Percentiles rank a stretch among this genome's conserved stretches.
phyloP scores from a whole-genome alignment of 306 rosid species.

The Vachellia pachyceras region DNA sequence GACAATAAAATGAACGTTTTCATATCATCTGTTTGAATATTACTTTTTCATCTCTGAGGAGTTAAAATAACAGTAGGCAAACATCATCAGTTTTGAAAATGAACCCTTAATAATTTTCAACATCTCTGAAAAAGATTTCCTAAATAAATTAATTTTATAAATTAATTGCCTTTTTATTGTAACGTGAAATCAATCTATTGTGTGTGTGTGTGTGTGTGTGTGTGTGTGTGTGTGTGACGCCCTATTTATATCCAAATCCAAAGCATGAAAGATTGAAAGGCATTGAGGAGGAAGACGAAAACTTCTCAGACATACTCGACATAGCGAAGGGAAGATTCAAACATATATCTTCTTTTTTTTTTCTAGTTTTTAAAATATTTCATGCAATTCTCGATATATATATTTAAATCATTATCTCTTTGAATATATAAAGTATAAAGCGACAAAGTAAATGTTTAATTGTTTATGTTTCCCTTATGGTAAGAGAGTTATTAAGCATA shows the following conservation, averaged over 20 bases:
- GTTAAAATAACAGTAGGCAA: no score
- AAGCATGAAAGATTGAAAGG: neutral
- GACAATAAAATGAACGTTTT: no score
- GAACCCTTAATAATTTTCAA: no score
- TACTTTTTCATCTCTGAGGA: no score
- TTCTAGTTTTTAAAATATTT: neutral
- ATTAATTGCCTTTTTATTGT: neutral
- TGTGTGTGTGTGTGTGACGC: neutral
- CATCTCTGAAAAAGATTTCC: neutral
- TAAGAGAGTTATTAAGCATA: neutral
- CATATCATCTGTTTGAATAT: no score
- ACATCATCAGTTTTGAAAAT: no score
- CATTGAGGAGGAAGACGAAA: neutral
- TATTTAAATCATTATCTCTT: neutral
- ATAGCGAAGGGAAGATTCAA: neutral
- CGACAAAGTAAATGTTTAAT: neutral
- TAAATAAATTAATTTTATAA: neutral
- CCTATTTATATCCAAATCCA: neutral
- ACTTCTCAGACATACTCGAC: neutral
- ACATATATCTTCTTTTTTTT: neutral
- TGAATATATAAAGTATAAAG: neutral
- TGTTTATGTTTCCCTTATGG: neutral
- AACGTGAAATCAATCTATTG: neutral
- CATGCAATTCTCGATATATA: neutral
- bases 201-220: neutral